Evolutionary conservation across 306 rosid genomes (phyloP).

Genomic region (Cyamopsis tetragonoloba): DNA sequence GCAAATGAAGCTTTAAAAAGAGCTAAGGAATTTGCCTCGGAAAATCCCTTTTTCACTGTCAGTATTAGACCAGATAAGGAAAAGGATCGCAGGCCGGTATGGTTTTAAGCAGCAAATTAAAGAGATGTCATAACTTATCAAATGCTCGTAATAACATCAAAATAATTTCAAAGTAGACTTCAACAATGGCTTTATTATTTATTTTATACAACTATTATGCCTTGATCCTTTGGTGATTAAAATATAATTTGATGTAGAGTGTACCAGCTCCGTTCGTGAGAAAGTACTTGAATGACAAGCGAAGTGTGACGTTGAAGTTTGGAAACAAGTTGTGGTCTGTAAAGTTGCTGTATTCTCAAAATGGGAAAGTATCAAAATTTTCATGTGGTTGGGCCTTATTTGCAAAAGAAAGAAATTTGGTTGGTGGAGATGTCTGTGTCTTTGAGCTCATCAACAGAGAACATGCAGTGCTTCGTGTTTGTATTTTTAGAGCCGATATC

Average conservation of each 20-base stretch:
- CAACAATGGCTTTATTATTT: too few species aligned
- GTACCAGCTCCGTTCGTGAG: background rate
- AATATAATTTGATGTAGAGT: background rate
- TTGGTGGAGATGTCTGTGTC: slow-evolving; percentile 21
- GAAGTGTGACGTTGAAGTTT: background rate
- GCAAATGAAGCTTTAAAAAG: background rate
- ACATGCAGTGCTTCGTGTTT: background rate
- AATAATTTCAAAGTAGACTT: too few species aligned
- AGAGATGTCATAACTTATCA: too few species aligned
- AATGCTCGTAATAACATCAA: too few species aligned
- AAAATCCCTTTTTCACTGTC: slow-evolving; percentile 3
- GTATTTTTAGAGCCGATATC: background rate
- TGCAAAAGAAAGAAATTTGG: background rate
- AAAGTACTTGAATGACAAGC: background rate
- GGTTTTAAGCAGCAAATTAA: background rate
- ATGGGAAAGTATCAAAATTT: background rate
- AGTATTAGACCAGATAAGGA: background rate
- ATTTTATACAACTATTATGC: too few species aligned
- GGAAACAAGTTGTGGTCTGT: slow-evolving; percentile 12
- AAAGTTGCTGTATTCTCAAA: background rate
- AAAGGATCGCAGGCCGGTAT: background rate
- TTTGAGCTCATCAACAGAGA: slow-evolving; percentile 22
- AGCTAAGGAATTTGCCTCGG: background rate
- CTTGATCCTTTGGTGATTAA: background rate
- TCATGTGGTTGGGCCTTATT: slow-evolving; percentile 16